Conservation (phyloP, 768 basidiomycete genomes). For the Russula sp. region DNA sequence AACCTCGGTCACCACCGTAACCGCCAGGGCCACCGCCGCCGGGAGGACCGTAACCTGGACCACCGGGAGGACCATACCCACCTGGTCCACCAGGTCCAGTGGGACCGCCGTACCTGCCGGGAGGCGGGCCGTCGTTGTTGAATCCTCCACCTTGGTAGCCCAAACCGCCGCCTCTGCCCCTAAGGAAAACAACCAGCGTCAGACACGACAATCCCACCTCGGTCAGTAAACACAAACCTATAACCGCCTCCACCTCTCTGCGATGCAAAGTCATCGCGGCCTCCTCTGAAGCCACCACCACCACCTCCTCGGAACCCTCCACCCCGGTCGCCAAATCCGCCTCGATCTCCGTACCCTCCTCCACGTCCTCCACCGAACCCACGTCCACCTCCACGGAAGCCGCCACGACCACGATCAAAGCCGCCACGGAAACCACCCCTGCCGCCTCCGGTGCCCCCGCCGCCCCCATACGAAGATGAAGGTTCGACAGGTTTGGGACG, state of each 20-base stretch:
- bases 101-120: conserved; percentile 35
- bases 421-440: conserved; percentile 35
- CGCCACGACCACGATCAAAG: conserved; percentile 30
- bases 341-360: conserved; percentile 31
- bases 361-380: conserved; percentile 29
- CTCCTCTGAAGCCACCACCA: conserved; percentile 28
- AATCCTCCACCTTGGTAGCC: conserved; percentile 25
- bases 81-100: conserved; percentile 35
- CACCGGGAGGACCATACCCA: conserved; percentile 39
- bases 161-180: conserved; percentile 25
- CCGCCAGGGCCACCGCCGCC: conserved; percentile 33
- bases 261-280: conserved; percentile 25
- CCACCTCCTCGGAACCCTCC: conserved; percentile 28
- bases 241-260: conserved; percentile 30
- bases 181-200: background rate
- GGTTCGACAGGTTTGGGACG: conserved; percentile 71
- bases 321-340: conserved; percentile 27
- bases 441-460: conserved; percentile 33
- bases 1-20: conserved; percentile 45
- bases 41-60: conserved; percentile 25
- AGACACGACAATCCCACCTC: background rate
- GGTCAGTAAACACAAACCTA: conserved; percentile 19
- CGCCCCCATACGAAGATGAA: conserved; percentile 32
- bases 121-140: conserved; percentile 33
- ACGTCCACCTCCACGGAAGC: conserved; percentile 30